Conservation (phyloP, 2,329 filamentous ascomycete genomes). For the Neonectria hederae region DNA sequence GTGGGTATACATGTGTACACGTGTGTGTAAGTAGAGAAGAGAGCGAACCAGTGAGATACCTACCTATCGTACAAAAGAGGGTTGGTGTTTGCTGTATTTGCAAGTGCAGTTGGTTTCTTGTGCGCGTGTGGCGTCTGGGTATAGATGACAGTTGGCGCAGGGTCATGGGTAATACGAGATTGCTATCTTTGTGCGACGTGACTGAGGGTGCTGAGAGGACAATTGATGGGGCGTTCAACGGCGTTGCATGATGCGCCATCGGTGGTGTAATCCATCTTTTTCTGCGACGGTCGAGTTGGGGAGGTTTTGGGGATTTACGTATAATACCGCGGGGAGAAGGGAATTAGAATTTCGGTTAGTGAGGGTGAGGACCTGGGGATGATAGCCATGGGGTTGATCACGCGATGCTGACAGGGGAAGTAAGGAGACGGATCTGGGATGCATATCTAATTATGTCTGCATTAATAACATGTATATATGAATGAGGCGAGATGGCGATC, state of each 20-base stretch:
- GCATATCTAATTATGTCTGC: background rate
- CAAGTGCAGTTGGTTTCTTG: background rate
- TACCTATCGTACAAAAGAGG: too few species aligned
- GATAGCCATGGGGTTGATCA: background rate
- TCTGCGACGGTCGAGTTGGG: too few species aligned
- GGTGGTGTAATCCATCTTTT: background rate
- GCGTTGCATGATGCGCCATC: background rate
- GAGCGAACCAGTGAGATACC: background rate
- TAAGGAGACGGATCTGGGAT: background rate
- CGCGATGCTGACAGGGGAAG: background rate
- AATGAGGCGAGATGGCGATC: background rate
- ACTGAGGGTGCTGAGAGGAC: background rate
- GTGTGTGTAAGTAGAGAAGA: background rate
- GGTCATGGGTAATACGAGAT: background rate
- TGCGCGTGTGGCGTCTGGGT: background rate
- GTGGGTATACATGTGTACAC: background rate
- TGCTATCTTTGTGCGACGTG: conserved; percentile 10
- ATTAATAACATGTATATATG: background rate
- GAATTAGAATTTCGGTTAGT: background rate
- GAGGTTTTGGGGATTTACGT: background rate
- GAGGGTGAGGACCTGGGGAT: background rate
- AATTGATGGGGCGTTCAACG: background rate
- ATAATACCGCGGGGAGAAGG: background rate
- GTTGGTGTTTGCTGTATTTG: background rate
- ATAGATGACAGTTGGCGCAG: background rate